phyloP scores from a whole-genome alignment of 2,329 filamentous ascomycete species.

The Sclerotinia glacialis region DNA sequence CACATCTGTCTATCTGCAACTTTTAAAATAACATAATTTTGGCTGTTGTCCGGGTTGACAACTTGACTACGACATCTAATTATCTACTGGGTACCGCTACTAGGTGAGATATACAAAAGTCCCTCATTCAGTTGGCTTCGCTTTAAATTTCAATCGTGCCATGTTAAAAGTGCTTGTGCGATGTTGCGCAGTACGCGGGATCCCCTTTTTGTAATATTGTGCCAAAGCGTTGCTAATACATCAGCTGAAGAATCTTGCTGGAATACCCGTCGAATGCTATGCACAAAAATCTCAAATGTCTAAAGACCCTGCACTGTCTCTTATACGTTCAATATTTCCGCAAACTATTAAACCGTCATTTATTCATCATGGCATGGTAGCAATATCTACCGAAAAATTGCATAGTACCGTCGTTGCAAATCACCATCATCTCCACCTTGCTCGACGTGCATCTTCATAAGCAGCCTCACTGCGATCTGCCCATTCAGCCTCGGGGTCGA shows the following conservation, averaged over 20 bases:
- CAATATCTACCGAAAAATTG: neutral
- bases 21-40: constrained; percentile 8
- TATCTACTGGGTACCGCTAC: too few relatives aligned
- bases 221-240: neutral
- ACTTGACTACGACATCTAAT: constrained; percentile 1
- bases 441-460: constrained; percentile 21
- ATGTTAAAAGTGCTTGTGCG: neutral
- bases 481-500: constrained; percentile 27
- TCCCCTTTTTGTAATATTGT: neutral
- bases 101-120: neutral
- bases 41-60: constrained; percentile 1
- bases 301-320: neutral
- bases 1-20: constrained; percentile 1
- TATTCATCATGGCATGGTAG: neutral
- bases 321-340: neutral
- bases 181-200: neutral
- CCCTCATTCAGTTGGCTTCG: neutral
- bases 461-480: constrained; percentile 22
- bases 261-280: neutral
- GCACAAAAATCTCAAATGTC: neutral
- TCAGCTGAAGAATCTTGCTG: neutral
- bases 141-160: neutral
- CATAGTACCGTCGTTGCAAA: neutral
- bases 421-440: constrained; percentile 22
- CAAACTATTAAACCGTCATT: neutral